phyloP scores from a whole-genome alignment of 2,329 filamentous ascomycete genomes.

The Amauroascus niger region DNA sequence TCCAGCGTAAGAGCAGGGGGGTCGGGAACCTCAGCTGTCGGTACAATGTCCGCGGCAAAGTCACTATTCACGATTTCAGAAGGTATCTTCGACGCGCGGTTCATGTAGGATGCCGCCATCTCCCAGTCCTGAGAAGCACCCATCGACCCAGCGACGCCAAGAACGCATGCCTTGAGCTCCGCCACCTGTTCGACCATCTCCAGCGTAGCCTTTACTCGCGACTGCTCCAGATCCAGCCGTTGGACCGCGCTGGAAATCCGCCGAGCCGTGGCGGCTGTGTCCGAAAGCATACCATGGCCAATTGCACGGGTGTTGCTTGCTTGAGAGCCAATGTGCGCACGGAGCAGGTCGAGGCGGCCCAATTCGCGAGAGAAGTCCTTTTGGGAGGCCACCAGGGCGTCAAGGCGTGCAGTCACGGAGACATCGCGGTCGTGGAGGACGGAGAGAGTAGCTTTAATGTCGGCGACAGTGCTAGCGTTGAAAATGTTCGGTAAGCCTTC shows the following conservation, averaged over 20 bases:
- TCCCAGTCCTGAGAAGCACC: conserved; percentile 98
- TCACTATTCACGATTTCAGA: conserved; percentile 67
- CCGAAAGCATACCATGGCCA: conserved; percentile 81
- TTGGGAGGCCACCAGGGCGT: conserved; percentile 69
- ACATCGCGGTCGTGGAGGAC: conserved; percentile 68
- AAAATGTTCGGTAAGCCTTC: conserved; percentile 42
- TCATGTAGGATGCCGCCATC: conserved; percentile 81
- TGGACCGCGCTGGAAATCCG: conserved; percentile 81
- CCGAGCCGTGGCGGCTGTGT: conserved; percentile 73
- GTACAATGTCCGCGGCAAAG: conserved; percentile 87
- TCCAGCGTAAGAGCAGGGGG: conserved; percentile 78
- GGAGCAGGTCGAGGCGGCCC: conserved; percentile 74
- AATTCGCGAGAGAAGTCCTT: conserved; percentile 80
- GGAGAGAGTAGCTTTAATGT: conserved; percentile 68
- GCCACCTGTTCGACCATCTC: conserved; percentile 91
- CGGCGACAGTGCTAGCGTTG: conserved; percentile 63
- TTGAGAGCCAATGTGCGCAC: conserved; percentile 79
- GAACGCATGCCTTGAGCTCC: conserved; percentile 91
- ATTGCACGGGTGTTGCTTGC: conserved; percentile 73
- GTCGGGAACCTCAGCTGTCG: conserved; percentile 91
- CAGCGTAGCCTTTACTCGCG: conserved; percentile 78
- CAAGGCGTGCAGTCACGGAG: conserved; percentile 61
- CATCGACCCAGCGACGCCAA: conserved; percentile 93
- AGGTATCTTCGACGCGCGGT: conserved; percentile 71
- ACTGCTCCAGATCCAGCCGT: conserved; percentile 81